A percentile compares a stretch with the other conserved stretches of the same genome.
phyloP scores from a whole-genome alignment of 1,139 yeast genomes.

The Candida sanyaensis region DNA sequence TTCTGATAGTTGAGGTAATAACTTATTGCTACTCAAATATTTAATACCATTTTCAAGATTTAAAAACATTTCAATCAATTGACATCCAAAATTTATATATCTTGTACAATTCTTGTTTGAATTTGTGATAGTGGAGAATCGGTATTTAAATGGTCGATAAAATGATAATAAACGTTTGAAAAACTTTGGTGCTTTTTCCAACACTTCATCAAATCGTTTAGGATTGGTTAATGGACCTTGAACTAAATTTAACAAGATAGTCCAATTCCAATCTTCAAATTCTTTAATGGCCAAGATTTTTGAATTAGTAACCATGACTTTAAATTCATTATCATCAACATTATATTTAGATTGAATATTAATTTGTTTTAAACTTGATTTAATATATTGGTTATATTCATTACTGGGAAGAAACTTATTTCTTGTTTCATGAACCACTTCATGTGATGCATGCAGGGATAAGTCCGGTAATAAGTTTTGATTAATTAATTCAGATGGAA shows the following conservation, averaged over 20 bases:
- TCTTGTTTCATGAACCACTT: constrained; percentile 25
- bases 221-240: constrained; percentile 81
- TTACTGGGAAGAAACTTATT: constrained; percentile 13
- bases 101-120: constrained; percentile 47
- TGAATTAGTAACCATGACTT: constrained; percentile 65
- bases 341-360: constrained; percentile 49
- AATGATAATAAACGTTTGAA: constrained; percentile 83
- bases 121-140: constrained; percentile 60
- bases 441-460: constrained; percentile 15
- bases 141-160: constrained; percentile 85
- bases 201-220: constrained; percentile 72
- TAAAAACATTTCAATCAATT: constrained; percentile 66
- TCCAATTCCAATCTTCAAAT: constrained; percentile 89
- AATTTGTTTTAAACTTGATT: constrained; percentile 37
- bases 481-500: constrained; percentile 43
- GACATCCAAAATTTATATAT: constrained; percentile 73
- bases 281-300: constrained; percentile 78
- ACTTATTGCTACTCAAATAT: constrained; percentile 70
- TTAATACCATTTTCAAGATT: constrained; percentile 64
- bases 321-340: constrained; percentile 72
- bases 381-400: constrained; percentile 24
- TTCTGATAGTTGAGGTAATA: constrained; percentile 84
- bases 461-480: constrained; percentile 18
- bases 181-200: constrained; percentile 76
- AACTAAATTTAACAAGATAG: constrained; percentile 61